Conservation (phyloP, 1,284 basidiomycete genomes). For the Wolfiporia cocos region DNA sequence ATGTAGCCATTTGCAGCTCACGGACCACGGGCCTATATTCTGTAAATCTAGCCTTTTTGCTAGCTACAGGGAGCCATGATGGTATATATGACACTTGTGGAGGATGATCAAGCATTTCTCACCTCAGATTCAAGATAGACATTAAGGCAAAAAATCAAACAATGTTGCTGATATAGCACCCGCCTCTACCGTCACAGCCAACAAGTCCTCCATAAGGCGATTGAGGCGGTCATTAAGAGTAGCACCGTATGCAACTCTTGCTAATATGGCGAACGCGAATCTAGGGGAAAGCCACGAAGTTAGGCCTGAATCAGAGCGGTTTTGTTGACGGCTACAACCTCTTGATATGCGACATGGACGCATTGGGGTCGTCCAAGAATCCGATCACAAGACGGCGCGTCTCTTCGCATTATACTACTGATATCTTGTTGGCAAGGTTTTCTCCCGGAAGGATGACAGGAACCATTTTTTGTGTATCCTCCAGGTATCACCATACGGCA, state of each 20-base stretch:
- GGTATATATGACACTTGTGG: slow-evolving; percentile 22
- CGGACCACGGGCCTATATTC: slow-evolving; percentile 11
- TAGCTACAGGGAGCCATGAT: slow-evolving; percentile 22
- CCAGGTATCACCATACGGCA: too few relatives aligned
- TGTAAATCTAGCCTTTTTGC: slow-evolving; percentile 19
- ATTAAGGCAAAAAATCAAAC: slow-evolving; percentile 33
- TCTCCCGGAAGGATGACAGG: background rate
- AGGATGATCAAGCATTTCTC: too few relatives aligned
- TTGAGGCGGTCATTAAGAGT: too few relatives aligned
- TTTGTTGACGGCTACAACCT: background rate
- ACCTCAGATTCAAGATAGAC: slow-evolving; percentile 25
- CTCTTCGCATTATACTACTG: background rate
- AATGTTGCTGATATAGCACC: slow-evolving; percentile 20
- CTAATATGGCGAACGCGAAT: too few relatives aligned
- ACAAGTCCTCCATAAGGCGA: too few relatives aligned
- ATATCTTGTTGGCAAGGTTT: background rate
- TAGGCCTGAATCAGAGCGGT: too few relatives aligned
- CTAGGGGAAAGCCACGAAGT: too few relatives aligned
- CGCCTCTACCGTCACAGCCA: too few relatives aligned
- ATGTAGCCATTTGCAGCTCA: too few relatives aligned
- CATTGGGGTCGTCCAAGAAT: background rate
- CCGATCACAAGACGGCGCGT: background rate
- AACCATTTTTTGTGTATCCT: slow-evolving; percentile 1
- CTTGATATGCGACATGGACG: background rate
- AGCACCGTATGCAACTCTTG: too few relatives aligned